Percentiles rank a stretch among this genome's conserved stretches.
Evolutionary conservation across 2,329 filamentous ascomycete genomes (phyloP).

Genomic region (Sarocladium kiliense): DNA sequence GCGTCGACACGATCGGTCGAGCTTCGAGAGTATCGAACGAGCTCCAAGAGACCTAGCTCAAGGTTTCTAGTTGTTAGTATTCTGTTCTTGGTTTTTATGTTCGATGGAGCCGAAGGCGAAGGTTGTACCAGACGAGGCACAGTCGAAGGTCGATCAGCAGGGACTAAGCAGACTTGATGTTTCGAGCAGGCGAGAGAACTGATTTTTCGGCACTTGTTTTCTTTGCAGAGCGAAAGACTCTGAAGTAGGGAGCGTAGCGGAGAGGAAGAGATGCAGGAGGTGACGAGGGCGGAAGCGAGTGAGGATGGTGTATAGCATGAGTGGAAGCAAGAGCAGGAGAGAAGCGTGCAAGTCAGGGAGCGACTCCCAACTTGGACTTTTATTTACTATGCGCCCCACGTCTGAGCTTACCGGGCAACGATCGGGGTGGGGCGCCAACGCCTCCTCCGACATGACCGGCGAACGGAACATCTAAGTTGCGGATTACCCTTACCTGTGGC

Average conservation of each 20-base stretch:
- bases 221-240: constrained; percentile 18
- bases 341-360: constrained; percentile 10
- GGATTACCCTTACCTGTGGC: not conserved
- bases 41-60: constrained; percentile 56
- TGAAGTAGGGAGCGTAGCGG: constrained; percentile 9
- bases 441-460: not conserved
- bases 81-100: too few species aligned
- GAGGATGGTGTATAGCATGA: constrained; percentile 7
- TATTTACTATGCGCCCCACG: constrained; percentile 40
- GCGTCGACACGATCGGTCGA: constrained; percentile 34
- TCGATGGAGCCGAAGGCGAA: constrained; percentile 24
- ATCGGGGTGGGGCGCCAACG: not conserved
- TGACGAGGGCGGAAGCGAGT: constrained; percentile 12
- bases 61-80: too few species aligned
- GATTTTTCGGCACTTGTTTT: constrained; percentile 12
- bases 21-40: constrained; percentile 39
- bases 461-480: not conserved
- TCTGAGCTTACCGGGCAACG: constrained; percentile 30
- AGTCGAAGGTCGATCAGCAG: too few species aligned
- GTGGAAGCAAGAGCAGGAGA: constrained; percentile 15
- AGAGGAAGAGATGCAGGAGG: not conserved
- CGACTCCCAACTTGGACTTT: constrained; percentile 17
- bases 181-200: too few species aligned
- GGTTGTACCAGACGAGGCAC: too few species aligned
- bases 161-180: too few species aligned